phyloP scores from a whole-genome alignment of 257 asterid species.

The Fraxinus excelsior region DNA sequence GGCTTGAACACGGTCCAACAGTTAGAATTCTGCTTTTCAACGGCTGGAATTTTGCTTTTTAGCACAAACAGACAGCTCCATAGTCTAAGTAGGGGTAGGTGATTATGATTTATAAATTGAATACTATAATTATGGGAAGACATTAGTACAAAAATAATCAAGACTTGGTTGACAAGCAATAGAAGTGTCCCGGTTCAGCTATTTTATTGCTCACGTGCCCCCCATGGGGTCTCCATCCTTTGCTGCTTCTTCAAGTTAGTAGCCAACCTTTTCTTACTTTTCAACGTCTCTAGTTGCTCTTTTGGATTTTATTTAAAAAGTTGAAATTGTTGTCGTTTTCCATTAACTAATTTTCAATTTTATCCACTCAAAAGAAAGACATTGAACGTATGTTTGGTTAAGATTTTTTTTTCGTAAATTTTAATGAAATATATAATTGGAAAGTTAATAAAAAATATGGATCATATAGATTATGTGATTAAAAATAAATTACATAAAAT shows the following conservation, averaged over 20 bases:
- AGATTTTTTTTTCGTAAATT: too few species aligned
- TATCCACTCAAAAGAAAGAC: background rate
- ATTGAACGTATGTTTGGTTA: too few species aligned
- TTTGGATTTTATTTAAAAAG: background rate
- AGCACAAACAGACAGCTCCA: too few species aligned
- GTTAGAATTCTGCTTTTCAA: too few species aligned
- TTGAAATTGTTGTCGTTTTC: background rate
- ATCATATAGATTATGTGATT: too few species aligned
- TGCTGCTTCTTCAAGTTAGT: conserved; percentile 52
- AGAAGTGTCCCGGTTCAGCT: conserved; percentile 9
- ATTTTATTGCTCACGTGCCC: conserved; percentile 31
- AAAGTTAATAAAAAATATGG: too few species aligned
- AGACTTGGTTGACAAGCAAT: conserved; percentile 58
- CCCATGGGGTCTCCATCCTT: conserved; percentile 32
- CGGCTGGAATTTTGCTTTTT: too few species aligned
- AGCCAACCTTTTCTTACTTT: conserved; percentile 40
- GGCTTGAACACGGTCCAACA: too few species aligned
- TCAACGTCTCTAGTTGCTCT: conserved; percentile 28
- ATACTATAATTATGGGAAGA: background rate
- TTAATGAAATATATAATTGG: too few species aligned
- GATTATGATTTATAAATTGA: background rate
- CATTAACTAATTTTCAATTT: background rate
- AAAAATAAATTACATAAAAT: too few species aligned
- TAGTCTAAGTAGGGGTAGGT: background rate
- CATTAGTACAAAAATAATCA: conserved; percentile 18